A percentile compares a stretch with the other conserved stretches of the same genome.
These are phyloP conservation scores for Torulaspora indica DNA, from an alignment of 805 yeast species.

Conservation along the genomic window DNA sequence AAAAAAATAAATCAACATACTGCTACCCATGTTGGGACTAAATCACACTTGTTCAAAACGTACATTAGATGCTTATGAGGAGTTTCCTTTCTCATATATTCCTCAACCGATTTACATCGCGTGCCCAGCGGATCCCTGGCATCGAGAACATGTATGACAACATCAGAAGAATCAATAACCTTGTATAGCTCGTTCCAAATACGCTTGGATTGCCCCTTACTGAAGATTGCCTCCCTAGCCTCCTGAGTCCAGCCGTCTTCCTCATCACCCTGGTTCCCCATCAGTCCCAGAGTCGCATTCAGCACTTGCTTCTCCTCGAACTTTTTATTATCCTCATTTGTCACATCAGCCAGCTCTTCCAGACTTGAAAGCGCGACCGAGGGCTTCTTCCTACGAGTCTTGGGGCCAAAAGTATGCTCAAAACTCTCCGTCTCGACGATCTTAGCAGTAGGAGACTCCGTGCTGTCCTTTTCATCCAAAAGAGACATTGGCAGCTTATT, in stretches of 20 bases:
- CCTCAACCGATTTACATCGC: slow-evolving; percentile 88
- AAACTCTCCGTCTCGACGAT: slow-evolving; percentile 87
- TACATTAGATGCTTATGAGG: slow-evolving; percentile 94
- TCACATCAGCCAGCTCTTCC: slow-evolving; percentile 64
- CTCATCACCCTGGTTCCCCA: slow-evolving; percentile 57
- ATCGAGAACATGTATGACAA: slow-evolving; percentile 91
- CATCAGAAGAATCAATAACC: slow-evolving; percentile 96
- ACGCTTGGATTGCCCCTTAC: slow-evolving; percentile 96
- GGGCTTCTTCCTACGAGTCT: slow-evolving; percentile 89
- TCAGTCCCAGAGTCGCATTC: slow-evolving; percentile 68
- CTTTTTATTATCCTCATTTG: slow-evolving; percentile 52
- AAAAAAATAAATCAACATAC: slow-evolving; percentile 57
- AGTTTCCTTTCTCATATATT: slow-evolving; percentile 86
- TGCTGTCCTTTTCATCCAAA: slow-evolving; percentile 77
- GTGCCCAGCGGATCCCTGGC: slow-evolving; percentile 98
- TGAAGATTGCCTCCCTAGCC: slow-evolving; percentile 92
- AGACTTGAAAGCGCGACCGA: slow-evolving; percentile 70
- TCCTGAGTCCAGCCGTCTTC: slow-evolving; percentile 83
- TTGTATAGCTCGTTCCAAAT: slow-evolving; percentile 97
- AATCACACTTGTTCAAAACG: slow-evolving; percentile 94
- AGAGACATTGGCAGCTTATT: slow-evolving; percentile 95
- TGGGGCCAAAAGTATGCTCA: slow-evolving; percentile 84
- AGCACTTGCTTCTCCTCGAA: slow-evolving; percentile 75
- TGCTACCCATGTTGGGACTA: slow-evolving; percentile 99
- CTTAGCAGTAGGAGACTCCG: slow-evolving; percentile 70